Base-by-base conservation (phyloP, 73 alveolate genomes). In the Loxodes magnus region DNA sequence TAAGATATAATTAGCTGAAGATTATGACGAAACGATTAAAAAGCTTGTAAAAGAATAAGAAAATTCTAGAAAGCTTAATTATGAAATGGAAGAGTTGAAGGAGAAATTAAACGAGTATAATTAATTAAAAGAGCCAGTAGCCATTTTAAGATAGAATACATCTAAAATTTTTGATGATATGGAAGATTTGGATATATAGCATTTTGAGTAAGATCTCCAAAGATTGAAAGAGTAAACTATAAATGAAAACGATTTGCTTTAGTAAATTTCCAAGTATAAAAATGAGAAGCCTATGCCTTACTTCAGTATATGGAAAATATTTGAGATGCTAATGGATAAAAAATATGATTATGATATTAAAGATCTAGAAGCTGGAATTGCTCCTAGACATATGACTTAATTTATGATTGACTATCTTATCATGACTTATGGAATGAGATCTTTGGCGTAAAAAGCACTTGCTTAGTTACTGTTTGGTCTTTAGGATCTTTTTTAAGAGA, bases 241-340 rank as follows among this genome's bases (percentile, higher is more conserved):
- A 21, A n/a, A 46, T 9, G 27, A 24, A 2, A 46, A 46, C 39
- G 26, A 37, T 0, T 9, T 46, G 0, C 2, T 46, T n/a, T 37
- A 46, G 10, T 25, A 46, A 25, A 41, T 46, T n/a, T 46, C 59
- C 6, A 46, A 25, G 1, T 22, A 25, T 10, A 9, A 23, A 5
- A 46, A 19, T n/a, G 59, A 46, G 26, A 37, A 37, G n/a, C 59
- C 59, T 7, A 46, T 46, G 59, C 22, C 59, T 46, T 46, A 46
- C 27, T 12, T 9, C 22, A 46, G 27, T 2, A 41, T 46, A n/a
- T 46, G 59, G 59, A 46, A 46, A 46, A 3, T 46, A 12, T 46
- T 46, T 46, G 59, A 46, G 27, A 41, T 15, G 22, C 7, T 46
- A 2, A 46, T 46, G 59, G 26, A 7, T 1, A 41, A 46, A 2